phyloP scores from a whole-genome alignment of 345 rosid species.

The sweet orange (Citrus sinensis) region DNA sequence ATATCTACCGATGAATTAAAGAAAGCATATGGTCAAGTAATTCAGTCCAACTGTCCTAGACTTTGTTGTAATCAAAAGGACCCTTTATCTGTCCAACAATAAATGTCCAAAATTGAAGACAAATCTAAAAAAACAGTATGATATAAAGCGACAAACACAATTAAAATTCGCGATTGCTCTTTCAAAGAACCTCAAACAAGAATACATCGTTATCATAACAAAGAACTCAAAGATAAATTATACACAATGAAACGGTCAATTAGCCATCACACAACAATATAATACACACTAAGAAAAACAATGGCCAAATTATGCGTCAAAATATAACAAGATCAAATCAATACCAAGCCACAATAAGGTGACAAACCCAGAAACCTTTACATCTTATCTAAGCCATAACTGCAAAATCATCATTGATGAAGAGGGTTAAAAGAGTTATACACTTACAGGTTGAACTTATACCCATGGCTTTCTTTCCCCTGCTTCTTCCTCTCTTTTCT shows the following conservation, averaged over 20 bases:
- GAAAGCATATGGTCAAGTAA: too few relatives aligned
- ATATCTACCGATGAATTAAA: background rate
- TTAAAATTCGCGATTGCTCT: background rate
- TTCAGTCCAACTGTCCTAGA: background rate
- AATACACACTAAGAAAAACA: background rate
- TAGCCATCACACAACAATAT: background rate
- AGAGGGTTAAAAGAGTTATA: background rate
- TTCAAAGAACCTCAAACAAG: background rate
- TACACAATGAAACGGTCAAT: too few relatives aligned
- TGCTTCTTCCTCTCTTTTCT: background rate
- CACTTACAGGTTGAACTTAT: constrained; percentile 7
- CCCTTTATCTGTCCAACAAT: background rate
- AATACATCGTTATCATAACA: background rate
- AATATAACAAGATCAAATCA: background rate
- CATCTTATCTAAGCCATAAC: background rate
- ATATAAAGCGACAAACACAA: background rate
- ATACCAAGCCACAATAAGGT: background rate
- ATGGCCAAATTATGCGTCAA: too few relatives aligned
- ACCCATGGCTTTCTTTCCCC: constrained; percentile 9
- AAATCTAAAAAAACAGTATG: background rate
- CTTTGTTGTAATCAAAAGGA: background rate
- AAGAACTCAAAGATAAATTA: background rate
- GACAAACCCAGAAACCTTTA: background rate
- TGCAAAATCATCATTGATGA: background rate
- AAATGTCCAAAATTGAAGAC: background rate